Conservation (phyloP, 345 rosid species). For the Heritiera fomes region DNA sequence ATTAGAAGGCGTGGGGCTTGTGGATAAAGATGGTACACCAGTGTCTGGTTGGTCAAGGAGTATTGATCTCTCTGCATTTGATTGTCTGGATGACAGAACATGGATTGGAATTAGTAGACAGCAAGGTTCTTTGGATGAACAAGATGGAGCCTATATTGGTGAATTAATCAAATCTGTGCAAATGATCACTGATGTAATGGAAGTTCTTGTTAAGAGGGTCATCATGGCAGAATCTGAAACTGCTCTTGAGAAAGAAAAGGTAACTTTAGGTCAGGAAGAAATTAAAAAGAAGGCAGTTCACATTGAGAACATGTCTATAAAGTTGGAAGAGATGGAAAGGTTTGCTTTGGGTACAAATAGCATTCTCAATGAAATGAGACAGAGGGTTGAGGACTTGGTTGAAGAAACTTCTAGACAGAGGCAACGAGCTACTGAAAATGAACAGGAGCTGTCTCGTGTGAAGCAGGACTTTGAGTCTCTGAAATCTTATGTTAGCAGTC, state of each 20-base stretch:
- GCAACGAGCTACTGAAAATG: constrained; percentile 79
- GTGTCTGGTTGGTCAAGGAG: constrained; percentile 50
- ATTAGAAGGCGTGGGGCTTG: constrained; percentile 53
- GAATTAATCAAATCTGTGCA: constrained; percentile 67
- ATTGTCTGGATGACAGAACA: constrained; percentile 47
- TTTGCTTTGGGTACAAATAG: constrained; percentile 64
- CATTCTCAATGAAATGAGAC: constrained; percentile 65
- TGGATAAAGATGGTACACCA: constrained; percentile 54
- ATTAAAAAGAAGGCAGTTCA: constrained; percentile 61
- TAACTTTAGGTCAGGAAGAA: constrained; percentile 62
- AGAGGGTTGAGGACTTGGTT: constrained; percentile 79
- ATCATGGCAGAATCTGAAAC: constrained; percentile 78
- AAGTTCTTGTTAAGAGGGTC: constrained; percentile 75
- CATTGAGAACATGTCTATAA: constrained; percentile 66
- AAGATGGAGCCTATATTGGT: constrained; percentile 54
- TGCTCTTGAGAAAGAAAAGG: constrained; percentile 70
- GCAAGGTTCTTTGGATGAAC: constrained; percentile 47
- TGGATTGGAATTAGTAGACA: constrained; percentile 45
- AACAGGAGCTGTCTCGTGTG: constrained; percentile 84
- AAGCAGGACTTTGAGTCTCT: constrained; percentile 88
- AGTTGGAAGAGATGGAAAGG: constrained; percentile 75
- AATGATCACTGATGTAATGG: constrained; percentile 67
- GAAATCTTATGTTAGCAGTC: constrained; percentile 69
- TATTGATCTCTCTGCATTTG: constrained; percentile 48
- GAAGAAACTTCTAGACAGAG: constrained; percentile 80